Conservation (phyloP, 192 early-diverging fungal species). For the Rhizoclosmatium sp. region DNA sequence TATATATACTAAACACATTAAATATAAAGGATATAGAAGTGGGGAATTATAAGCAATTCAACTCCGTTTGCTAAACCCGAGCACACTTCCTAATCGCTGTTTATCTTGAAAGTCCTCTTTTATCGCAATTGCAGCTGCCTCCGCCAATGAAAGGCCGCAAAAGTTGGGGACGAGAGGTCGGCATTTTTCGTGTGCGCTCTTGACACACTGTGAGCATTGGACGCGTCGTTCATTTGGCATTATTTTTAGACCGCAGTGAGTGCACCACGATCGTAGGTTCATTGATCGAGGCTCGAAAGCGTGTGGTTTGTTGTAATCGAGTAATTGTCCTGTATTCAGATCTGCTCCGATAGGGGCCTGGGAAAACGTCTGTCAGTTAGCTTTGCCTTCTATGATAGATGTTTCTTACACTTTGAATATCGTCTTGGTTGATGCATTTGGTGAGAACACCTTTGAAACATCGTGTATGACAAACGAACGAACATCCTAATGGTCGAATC, state of each 20-base stretch:
- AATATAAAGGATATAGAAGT: no score
- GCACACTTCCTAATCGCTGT: neutral
- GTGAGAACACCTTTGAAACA: slow-evolving; percentile 88
- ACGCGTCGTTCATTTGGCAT: slow-evolving; percentile 48
- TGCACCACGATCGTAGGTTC: slow-evolving; percentile 93
- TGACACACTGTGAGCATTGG: slow-evolving; percentile 51
- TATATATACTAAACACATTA: no score
- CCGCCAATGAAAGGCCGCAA: slow-evolving; percentile 52
- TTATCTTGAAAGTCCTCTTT: slow-evolving; percentile 12
- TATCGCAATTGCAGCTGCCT: slow-evolving; percentile 27
- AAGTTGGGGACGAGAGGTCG: slow-evolving; percentile 52
- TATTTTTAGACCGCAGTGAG: slow-evolving; percentile 88
- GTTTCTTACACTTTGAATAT: slow-evolving; percentile 36
- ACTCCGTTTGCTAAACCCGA: neutral
- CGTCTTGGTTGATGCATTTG: slow-evolving; percentile 78
- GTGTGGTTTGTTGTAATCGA: slow-evolving; percentile 96
- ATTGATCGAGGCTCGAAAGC: slow-evolving; percentile 78
- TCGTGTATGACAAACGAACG: slow-evolving; percentile 67
- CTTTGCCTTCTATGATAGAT: neutral
- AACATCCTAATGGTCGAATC: slow-evolving; percentile 12
- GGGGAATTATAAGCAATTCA: no score
- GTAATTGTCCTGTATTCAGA: slow-evolving; percentile 67
- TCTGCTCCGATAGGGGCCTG: slow-evolving; percentile 62
- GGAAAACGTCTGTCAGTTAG: neutral
- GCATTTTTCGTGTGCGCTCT: slow-evolving; percentile 52